Base-by-base conservation (phyloP, 768 basidiomycete genomes). In the Mycena galopus region DNA sequence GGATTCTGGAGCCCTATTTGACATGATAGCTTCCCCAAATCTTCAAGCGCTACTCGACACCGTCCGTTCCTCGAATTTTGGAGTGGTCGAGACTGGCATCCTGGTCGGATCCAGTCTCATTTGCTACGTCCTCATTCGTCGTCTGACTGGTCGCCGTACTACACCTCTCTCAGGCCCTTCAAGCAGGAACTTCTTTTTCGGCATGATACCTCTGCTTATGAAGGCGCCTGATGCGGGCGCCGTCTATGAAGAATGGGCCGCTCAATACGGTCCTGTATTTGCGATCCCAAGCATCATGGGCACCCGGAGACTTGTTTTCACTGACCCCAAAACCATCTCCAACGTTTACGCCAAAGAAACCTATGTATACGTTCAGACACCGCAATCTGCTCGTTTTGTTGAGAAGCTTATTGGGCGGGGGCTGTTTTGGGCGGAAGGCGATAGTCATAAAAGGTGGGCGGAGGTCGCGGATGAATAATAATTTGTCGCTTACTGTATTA, bases 271-370 rank as follows among this genome's bases (percentile, higher is more conserved):
- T 7, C 75, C 84, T 2, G 87, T 83, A 0, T 91, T 81, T 71
- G 63, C 78, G 21, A 69, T 89, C n/a, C 83, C 88, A 1, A 73
- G 75, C 1, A 72, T 79, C 1, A 71, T 89, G 6, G 86, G 86
- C 0, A 75, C 80, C 0, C 77, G 61, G 14, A 73, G 71, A 9
- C 74, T 88, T 27, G 75, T 86, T 1, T 9, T 51, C 32, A n/a
- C 62, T 6, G 59, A 60, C 32, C 59, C 59, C 6, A 60, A 77
- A 89, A 51, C 89, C 0, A 79, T 88, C n/a, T 82, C 85, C 0
- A 88, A 91, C 71, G 84, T 89, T 51, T 88, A 84, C 66, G 81
- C 86, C 17, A 83, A 79, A 65, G 90, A 91, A 60, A 87, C 89
- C 0, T 87, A 81, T 57, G 82, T 80, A 0, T 91, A 91, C 72